Evolutionary conservation across 805 yeast species (phyloP).

Genomic region (Ogataea corticis): DNA sequence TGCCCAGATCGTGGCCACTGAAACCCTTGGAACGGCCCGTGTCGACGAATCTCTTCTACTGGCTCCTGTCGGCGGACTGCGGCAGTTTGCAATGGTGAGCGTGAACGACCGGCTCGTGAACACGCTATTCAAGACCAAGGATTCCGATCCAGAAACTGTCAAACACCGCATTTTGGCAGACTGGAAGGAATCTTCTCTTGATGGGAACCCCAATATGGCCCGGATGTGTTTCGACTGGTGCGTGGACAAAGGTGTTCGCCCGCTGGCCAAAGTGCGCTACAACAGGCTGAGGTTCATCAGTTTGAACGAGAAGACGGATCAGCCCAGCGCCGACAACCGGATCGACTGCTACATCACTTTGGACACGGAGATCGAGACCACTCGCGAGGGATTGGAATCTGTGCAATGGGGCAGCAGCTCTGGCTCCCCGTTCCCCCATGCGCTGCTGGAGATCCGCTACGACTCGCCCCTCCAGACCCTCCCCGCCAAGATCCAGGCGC

Average conservation of each 20-base stretch:
- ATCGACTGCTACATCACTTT: constrained; percentile 34
- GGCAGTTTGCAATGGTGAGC: constrained; percentile 38
- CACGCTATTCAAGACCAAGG: constrained; percentile 18
- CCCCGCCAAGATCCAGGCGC: constrained; percentile 40
- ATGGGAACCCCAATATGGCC: constrained; percentile 35
- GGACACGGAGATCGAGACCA: constrained; percentile 28
- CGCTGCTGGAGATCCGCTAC: constrained; percentile 50
- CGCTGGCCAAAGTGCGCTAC: constrained; percentile 28
- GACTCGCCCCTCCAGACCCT: constrained; percentile 34
- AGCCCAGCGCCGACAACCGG: constrained; percentile 8
- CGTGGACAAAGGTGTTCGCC: constrained; percentile 29
- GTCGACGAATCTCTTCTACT: constrained; percentile 32
- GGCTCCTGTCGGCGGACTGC: constrained; percentile 43
- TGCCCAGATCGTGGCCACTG: constrained; percentile 17
- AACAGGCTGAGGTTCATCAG: constrained; percentile 32
- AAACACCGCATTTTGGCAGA: constrained; percentile 18
- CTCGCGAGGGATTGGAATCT: constrained; percentile 10
- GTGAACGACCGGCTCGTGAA: constrained; percentile 23
- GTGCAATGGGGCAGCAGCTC: constrained; percentile 10
- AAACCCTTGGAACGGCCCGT: not conserved
- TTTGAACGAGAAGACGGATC: constrained; percentile 6
- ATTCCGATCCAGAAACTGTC: constrained; percentile 7
- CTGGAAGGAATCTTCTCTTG: constrained; percentile 24
- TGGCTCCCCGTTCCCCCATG: constrained; percentile 43
- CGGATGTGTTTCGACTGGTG: constrained; percentile 35